Percentiles rank a stretch among this genome's conserved stretches.
Evolutionary conservation across 106 monocot species (phyloP).

Genomic region (Amphibolis antarctica): DNA sequence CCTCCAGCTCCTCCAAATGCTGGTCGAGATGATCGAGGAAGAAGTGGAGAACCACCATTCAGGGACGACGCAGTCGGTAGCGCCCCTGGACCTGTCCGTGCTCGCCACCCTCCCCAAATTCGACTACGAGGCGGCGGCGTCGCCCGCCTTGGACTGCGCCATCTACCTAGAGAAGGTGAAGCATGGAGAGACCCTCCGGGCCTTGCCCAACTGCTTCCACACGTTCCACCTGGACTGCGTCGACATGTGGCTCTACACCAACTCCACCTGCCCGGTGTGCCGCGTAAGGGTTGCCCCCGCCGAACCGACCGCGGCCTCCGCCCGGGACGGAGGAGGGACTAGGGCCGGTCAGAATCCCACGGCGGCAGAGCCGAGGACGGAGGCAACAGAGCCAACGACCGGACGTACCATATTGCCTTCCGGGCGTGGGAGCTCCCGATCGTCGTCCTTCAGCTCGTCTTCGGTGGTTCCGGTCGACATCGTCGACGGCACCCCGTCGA

Average conservation of each 20-base stretch:
- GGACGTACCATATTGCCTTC: not conserved
- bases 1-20: not conserved
- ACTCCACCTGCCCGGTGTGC: slow-evolving; percentile 25
- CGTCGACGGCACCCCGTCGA: no score
- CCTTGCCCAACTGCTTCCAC: slow-evolving; percentile 34
- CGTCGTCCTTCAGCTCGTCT: not conserved
- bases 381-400: not conserved
- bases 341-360: not conserved
- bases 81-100: not conserved
- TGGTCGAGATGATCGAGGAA: not conserved
- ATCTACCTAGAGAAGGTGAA: slow-evolving; percentile 27
- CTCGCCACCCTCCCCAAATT: slow-evolving; percentile 4
- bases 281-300: not conserved
- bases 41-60: not conserved
- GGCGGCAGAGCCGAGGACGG: not conserved
- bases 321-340: not conserved
- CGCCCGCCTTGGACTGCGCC: slow-evolving; percentile 5
- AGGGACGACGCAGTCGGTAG: no score
- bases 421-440: not conserved
- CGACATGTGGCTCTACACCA: slow-evolving; percentile 40
- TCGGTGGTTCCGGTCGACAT: not conserved
- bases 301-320: no score
- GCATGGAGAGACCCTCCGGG: slow-evolving; percentile 32
- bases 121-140: not conserved
- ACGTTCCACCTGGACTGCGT: slow-evolving; percentile 41